Conservation (phyloP, 225 moss, liverwort and hornwort species). For the Anthoceros angustus region DNA sequence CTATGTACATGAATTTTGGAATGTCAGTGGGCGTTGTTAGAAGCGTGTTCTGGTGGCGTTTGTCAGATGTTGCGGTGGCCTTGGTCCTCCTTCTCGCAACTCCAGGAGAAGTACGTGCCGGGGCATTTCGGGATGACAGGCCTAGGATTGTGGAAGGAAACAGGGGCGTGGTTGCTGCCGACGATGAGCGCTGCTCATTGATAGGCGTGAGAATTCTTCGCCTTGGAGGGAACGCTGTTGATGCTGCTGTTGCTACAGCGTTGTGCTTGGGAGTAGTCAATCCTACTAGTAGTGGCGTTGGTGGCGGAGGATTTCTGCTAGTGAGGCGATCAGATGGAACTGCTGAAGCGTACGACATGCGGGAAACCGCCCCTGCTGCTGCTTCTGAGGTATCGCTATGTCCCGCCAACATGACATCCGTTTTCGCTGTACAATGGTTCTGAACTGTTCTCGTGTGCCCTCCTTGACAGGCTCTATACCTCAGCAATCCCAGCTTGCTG, state of each 20-base stretch:
- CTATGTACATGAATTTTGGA: no score
- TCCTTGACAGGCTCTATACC: conserved; percentile 52
- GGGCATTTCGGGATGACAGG: background rate
- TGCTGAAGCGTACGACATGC: conserved; percentile 45
- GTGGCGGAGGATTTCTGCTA: conserved; percentile 60
- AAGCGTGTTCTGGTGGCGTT: no score
- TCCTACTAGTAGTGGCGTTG: conserved; percentile 55
- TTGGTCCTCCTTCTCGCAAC: no score
- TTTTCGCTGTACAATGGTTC: background rate
- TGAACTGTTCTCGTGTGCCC: background rate
- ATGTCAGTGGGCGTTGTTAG: no score
- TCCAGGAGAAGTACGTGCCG: no score
- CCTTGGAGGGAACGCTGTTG: conserved; percentile 51
- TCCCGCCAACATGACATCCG: background rate
- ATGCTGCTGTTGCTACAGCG: conserved; percentile 45
- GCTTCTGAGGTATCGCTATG: conserved; percentile 23
- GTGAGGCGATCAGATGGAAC: conserved; percentile 48
- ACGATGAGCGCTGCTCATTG: conserved; percentile 54
- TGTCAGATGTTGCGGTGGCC: no score
- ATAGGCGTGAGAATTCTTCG: conserved; percentile 35
- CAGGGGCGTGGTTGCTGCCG: conserved; percentile 52
- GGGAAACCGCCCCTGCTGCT: conserved; percentile 56
- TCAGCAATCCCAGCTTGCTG: conserved; percentile 19
- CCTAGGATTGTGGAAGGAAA: conserved; percentile 35
- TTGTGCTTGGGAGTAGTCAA: conserved; percentile 63